Evolutionary conservation across 495 filamentous ascomycete species (phyloP), one percentile per base, ranked within the genome.

Genomic region (Lichenothelia convexa): DNA sequence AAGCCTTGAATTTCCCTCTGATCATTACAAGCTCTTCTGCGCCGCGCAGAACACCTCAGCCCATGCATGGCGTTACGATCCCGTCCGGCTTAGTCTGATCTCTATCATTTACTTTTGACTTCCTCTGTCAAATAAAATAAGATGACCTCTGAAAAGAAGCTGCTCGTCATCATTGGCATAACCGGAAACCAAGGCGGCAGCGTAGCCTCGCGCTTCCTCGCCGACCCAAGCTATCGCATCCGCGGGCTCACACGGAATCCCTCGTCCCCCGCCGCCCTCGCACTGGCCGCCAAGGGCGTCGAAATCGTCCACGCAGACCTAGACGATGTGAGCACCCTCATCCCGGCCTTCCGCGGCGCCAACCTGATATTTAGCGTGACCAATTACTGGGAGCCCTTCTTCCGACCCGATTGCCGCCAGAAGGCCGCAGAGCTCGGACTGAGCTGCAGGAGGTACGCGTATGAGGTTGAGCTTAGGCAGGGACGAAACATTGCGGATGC

Each of bases 341-440:
- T 43, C 2, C 20, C 27, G 12, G 70, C 66, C 16, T 64, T 75
- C 44, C 23, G 45, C 4, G 62, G 59, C 21, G 62, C 61, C 3
- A 50, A 57, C 30, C 61, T 54, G 19, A 63, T 73, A 47, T 75
- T 70, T 44, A 49, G 55, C 36, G 59, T 62, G 32, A 73, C 68
- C 0, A 64, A 73, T 32, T 75, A 67, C 53, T 64, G 58, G 59
- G 35, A 29, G 1, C 21, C 45, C 5, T 43, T 56, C 42, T 41
- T 45, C 21, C 50, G 50, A 24, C 54, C 58, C 5, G 39, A 46
- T 22, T 48, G 42, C 29, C 29, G 35, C 19, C 40, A 35, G 15
- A 36, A 40, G 21, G 51, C 47, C 19, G 37, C 15, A 12, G 21
- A 41, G 30, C 23, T 39, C 21, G 55, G 58, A 11, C 46, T 54